Evolutionary conservation across 139 green algal genomes (phyloP).

Genomic region (Zygnema circumcarinatum): DNA sequence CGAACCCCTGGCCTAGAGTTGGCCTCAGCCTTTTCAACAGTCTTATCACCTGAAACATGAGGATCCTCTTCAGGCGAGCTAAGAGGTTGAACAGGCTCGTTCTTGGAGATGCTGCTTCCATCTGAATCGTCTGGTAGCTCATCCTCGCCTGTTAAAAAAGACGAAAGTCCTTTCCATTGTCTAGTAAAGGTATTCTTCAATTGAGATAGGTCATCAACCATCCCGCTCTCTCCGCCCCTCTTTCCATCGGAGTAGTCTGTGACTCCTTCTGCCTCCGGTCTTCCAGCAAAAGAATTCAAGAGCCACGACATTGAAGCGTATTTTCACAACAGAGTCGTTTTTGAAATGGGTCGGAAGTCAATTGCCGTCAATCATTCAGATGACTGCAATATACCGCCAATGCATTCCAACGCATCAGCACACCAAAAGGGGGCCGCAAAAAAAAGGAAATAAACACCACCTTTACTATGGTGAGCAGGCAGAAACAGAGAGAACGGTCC

Average conservation of each 20-base stretch:
- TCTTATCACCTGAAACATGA: not conserved
- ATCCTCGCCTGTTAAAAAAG: conserved; percentile 37
- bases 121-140: not conserved
- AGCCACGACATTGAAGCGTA: conserved; percentile 26
- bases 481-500: not conserved
- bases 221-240: not conserved
- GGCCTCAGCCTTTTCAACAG: not conserved
- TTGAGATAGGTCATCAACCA: conserved; percentile 48
- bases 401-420: too few relatives aligned
- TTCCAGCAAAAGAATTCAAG: conserved; percentile 30
- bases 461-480: not conserved
- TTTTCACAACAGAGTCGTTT: not conserved
- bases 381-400: not conserved
- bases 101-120: not conserved
- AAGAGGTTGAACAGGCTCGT: not conserved
- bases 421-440: too few relatives aligned
- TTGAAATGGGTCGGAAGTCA: too few relatives aligned
- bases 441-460: not conserved
- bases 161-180: conserved; percentile 21
- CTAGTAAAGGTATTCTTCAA: conserved; percentile 47
- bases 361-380: not conserved
- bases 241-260: not conserved
- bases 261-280: not conserved
- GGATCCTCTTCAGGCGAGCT: not conserved
- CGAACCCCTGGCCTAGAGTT: too few relatives aligned